Percentiles rank a stretch among this genome's conserved stretches.
Evolutionary conservation across 352 stramenopile genomes (phyloP).

Genomic region (Globisporangium paroecandrum): DNA sequence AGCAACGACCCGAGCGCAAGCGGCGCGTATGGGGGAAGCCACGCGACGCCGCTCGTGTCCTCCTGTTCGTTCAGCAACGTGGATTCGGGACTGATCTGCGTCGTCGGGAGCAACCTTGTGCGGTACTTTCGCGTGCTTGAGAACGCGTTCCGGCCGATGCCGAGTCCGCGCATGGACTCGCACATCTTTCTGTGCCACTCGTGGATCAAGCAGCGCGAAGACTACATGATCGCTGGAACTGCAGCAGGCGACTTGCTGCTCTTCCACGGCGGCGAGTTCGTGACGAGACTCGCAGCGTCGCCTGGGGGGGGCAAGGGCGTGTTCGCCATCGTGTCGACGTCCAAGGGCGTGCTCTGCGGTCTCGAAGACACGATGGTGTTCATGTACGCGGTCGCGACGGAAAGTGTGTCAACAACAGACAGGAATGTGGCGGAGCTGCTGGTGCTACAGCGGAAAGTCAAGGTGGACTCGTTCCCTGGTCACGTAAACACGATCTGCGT

Average conservation of each 20-base stretch:
- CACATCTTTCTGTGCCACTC: slow-evolving; percentile 79
- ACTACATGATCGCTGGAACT: slow-evolving; percentile 87
- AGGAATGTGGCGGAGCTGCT: slow-evolving; percentile 37
- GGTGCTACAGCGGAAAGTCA: slow-evolving; percentile 55
- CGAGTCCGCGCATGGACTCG: slow-evolving; percentile 66
- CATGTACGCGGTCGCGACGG: slow-evolving; percentile 61
- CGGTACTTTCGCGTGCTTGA: slow-evolving; percentile 91
- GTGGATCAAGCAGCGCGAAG: slow-evolving; percentile 90
- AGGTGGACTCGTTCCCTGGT: slow-evolving; percentile 45
- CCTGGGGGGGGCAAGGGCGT: slow-evolving; percentile 49
- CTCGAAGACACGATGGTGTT: slow-evolving; percentile 64
- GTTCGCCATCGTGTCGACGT: slow-evolving; percentile 55
- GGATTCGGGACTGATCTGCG: slow-evolving; percentile 85
- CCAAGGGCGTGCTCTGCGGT: slow-evolving; percentile 78
- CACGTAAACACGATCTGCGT: slow-evolving; percentile 55
- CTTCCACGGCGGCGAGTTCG: slow-evolving; percentile 78
- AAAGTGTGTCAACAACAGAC: slow-evolving; percentile 26
- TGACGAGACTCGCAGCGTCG: slow-evolving; percentile 50
- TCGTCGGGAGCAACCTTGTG: slow-evolving; percentile 75
- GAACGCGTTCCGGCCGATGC: slow-evolving; percentile 80
- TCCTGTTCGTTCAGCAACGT: slow-evolving; percentile 86
- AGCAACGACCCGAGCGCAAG: slow-evolving; percentile 2
- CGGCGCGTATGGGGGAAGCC: not conserved
- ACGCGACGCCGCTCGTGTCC: slow-evolving; percentile 42
- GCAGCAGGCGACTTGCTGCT: slow-evolving; percentile 81